phyloP scores from a whole-genome alignment of 176 grass and related monocot species.

The Bothriochloa decipiens region DNA sequence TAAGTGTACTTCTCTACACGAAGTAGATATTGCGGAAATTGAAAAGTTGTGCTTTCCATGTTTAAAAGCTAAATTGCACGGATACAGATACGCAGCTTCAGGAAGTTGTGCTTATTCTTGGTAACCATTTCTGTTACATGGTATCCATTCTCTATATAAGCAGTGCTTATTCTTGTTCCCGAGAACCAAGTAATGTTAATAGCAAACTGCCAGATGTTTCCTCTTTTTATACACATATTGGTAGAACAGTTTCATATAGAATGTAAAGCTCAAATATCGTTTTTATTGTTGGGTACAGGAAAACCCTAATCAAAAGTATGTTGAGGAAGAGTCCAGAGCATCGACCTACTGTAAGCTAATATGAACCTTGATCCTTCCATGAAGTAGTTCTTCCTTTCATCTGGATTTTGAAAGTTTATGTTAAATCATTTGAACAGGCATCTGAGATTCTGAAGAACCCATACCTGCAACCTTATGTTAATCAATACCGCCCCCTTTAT shows the following conservation, averaged over 20 bases:
- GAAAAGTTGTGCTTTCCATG: slow-evolving; percentile 8
- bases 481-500: slow-evolving; percentile 62
- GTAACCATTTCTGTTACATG: slow-evolving; percentile 8
- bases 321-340: slow-evolving; percentile 98
- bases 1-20: slow-evolving; percentile 50
- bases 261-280: background rate
- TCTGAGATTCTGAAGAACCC: slow-evolving; percentile 85
- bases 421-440: slow-evolving; percentile 61
- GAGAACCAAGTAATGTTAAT: slow-evolving; percentile 9
- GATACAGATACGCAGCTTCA: no score
- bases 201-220: background rate
- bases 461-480: slow-evolving; percentile 78
- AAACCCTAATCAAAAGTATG: slow-evolving; percentile 94
- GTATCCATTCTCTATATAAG: background rate
- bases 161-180: slow-evolving; percentile 25
- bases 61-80: no score
- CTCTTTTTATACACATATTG: background rate
- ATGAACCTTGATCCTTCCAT: slow-evolving; percentile 22
- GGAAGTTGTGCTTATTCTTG: no score
- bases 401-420: slow-evolving; percentile 33
- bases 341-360: slow-evolving; percentile 83
- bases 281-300: slow-evolving; percentile 58
- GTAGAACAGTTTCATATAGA: slow-evolving; percentile 16
- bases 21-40: slow-evolving; percentile 30
- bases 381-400: slow-evolving; percentile 22